Percentiles rank a stretch among this genome's conserved stretches.
phyloP scores from a whole-genome alignment of 2,329 filamentous ascomycete genomes.

The Alternaria triticina region DNA sequence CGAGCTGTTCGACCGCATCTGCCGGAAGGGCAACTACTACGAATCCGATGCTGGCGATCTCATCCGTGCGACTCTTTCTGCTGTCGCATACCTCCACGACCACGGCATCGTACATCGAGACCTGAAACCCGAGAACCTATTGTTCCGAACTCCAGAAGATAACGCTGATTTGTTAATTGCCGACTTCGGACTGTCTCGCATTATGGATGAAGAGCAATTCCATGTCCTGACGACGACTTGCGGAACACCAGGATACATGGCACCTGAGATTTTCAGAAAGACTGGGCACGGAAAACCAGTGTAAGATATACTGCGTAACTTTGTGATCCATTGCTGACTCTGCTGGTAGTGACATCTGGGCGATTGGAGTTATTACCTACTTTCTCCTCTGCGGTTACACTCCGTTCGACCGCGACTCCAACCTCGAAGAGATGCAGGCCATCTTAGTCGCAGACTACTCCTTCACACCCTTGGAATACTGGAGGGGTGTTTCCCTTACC shows the following conservation, averaged over 20 bases:
- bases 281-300: constrained; percentile 97
- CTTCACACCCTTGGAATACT: constrained; percentile 94
- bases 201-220: constrained; percentile 99
- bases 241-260: constrained; percentile 98
- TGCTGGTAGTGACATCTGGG: constrained; percentile 80
- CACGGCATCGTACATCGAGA: constrained; percentile 98
- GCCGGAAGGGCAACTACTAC: constrained; percentile 97
- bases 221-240: constrained; percentile 97
- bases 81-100: constrained; percentile 98
- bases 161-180: constrained; percentile 97
- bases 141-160: constrained; percentile 96
- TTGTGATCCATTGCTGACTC: constrained; percentile 14
- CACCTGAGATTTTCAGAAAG: constrained; percentile 99
- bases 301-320: constrained; percentile 49
- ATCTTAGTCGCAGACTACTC: constrained; percentile 96
- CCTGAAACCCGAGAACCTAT: constrained; percentile 94
- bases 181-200: constrained; percentile 92
- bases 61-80: constrained; percentile 91
- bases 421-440: constrained; percentile 99
- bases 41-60: constrained; percentile 96
- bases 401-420: constrained; percentile 94
- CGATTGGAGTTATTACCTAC: constrained; percentile 97
- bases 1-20: constrained; percentile 98
- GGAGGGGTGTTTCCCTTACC: constrained; percentile 85
- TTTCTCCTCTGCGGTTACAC: constrained; percentile 98